Evolutionary conservation across 2,329 filamentous ascomycete species (phyloP).

Genomic region (Akanthomyces uredinophilus): DNA sequence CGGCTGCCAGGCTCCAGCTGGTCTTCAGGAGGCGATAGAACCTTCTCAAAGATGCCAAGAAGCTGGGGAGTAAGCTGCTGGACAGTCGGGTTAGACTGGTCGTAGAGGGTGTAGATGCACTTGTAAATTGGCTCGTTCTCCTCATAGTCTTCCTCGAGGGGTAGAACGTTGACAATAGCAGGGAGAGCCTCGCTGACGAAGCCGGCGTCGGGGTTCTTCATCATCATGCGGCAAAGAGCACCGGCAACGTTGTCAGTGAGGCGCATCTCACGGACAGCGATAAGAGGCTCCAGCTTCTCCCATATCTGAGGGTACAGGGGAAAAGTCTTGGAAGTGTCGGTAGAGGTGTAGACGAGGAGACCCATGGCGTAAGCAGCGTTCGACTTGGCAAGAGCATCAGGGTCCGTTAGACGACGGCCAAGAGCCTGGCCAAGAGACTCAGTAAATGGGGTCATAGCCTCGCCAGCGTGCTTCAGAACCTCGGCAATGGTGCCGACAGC

Average conservation of each 20-base stretch:
- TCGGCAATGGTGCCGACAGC: slow-evolving; percentile 91
- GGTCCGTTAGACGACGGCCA: slow-evolving; percentile 80
- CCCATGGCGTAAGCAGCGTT: slow-evolving; percentile 92
- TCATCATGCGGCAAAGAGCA: slow-evolving; percentile 87
- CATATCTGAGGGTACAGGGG: slow-evolving; percentile 75
- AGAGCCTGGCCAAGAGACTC: slow-evolving; percentile 70
- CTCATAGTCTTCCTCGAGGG: slow-evolving; percentile 88
- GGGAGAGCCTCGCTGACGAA: slow-evolving; percentile 80
- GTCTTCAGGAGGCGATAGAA: slow-evolving; percentile 65
- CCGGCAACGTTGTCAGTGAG: slow-evolving; percentile 91
- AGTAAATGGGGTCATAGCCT: slow-evolving; percentile 77
- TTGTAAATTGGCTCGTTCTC: slow-evolving; percentile 93
- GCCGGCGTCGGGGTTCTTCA: slow-evolving; percentile 76
- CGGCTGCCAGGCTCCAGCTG: slow-evolving; percentile 71
- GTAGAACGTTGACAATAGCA: slow-evolving; percentile 70
- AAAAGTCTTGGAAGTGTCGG: slow-evolving; percentile 63
- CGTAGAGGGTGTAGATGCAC: slow-evolving; percentile 83
- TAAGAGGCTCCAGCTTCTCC: slow-evolving; percentile 77
- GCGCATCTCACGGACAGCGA: slow-evolving; percentile 71
- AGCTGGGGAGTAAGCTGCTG: slow-evolving; percentile 65
- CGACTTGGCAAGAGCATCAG: slow-evolving; percentile 87
- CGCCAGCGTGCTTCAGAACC: slow-evolving; percentile 78
- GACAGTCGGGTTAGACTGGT: slow-evolving; percentile 63
- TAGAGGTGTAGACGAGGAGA: slow-evolving; percentile 76
- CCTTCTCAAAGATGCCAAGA: slow-evolving; percentile 66